Evolutionary conservation across 140 eudicot species (phyloP), one percentile per base, ranked within the genome.

Genomic region (Eryngium alpinum): DNA sequence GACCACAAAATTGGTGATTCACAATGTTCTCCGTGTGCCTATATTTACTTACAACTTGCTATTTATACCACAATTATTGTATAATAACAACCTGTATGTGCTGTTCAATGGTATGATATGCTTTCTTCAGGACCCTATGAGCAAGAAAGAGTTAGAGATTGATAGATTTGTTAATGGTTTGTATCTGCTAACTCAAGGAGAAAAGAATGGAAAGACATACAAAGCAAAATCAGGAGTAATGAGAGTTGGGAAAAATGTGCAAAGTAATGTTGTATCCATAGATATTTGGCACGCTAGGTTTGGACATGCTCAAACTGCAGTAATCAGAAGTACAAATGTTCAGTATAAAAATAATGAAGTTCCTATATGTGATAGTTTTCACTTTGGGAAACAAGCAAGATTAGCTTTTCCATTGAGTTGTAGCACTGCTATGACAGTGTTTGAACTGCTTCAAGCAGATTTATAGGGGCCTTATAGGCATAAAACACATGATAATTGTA

Each of bases 1-100:
- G 3, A 24, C 22, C 1, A 2, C 9, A 0, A 21, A 46, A 0
- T 15, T 75, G 1, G 5, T 21, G 0, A 1, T 75, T 0, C 9
- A 10, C 4, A 24, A 75, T 21, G 65, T 75, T 10, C 12, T 75
- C 0, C 49, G 29, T 75, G 79, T 75, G 0, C 79, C 79, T 22
- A 9, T 33, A 0, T 75, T 75, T 9, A 5, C 50, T 2, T 46
- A 10, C 21, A 75, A 75, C 17, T 11, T 75, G 0, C n/a, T 75
- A 4, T 75, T 34, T 12, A 10, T 25, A 11, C 29, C 34, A 25
- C 44, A 75, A 43, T 13, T 33, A 2, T 10, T 22, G 0, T 1
- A 1, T 49, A 12, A 75, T 44, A 49, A 17, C 24, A 43, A 1
- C 3, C 3, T 10, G 6, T 25, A 2, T 25, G 72, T 65, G 9